Base-by-base conservation (phyloP, 495 filamentous ascomycete species). In the Melanomma pulvis-pyrius region DNA sequence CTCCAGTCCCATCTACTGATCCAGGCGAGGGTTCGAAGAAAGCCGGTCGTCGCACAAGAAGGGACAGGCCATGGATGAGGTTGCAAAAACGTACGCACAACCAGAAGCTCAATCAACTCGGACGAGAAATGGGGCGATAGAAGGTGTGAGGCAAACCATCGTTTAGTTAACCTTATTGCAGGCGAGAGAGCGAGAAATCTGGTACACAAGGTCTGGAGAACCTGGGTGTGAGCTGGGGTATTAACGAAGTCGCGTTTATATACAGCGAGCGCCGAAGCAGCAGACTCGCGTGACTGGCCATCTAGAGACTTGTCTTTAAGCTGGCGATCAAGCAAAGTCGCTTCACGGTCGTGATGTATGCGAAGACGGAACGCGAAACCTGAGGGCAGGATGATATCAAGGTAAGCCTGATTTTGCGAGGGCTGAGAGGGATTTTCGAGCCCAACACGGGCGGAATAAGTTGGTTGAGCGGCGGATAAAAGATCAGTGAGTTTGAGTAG, bases 1-100 rank as follows among this genome's bases (percentile, higher is more conserved):
- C 90, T 86, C 94, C 94, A 98, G 71, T 98, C 92, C 92, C 94
- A 98, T 24, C 84, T 82, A 0, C 92, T 84, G 12, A 98, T 76
- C 67, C 91, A 88, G 7, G 86, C 71, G 9, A 98, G 79, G 5
- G 92, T 90, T 44, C 93, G 84, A 21, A 92, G 75, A 71, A 98
- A 96, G 3, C 89, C 94, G 19, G 87, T 88, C 79, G 84, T 88
- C n/a, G 87, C 81, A 72, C 86, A 92, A 0, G 88, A 89, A 2
- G 94, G 94, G 1, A 84, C 76, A 19, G 85, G 78, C 88, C 91
- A 97, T 0, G 93, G 92, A 63, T 91, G 87, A 0, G 91, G 90
- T 34, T 87, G 84, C n/a, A 93, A 78, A 75, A 97, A 98, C 34
- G 83, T 82, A 39, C 86, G 87, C 6, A 86, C 81, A 15, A 85